A percentile compares a stretch with the other conserved stretches of the same genome.
phyloP scores from a whole-genome alignment of 164 flowering plant species.

The Aristolochia contorta region DNA sequence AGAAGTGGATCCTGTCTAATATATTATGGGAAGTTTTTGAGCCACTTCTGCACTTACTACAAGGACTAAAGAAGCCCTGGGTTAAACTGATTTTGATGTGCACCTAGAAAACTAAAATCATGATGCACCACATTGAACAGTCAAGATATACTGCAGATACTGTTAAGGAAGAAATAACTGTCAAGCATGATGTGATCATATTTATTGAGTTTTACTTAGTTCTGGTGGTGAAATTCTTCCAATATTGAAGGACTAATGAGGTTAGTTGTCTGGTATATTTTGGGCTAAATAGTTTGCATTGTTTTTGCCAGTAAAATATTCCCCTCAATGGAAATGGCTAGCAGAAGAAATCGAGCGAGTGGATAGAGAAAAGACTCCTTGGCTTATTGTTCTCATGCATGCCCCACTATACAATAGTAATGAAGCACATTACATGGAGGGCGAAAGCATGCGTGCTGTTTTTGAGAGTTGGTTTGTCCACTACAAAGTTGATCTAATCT shows the following conservation, averaged over 20 bases:
- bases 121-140: no score
- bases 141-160: no score
- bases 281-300: conserved; percentile 5
- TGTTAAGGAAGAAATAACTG: no score
- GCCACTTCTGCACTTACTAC: no score
- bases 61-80: no score
- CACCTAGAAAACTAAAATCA: no score
- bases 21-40: no score
- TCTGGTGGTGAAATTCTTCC: no score
- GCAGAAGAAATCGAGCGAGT: conserved; percentile 51
- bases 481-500: conserved; percentile 71
- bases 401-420: conserved; percentile 80
- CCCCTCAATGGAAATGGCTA: conserved; percentile 85
- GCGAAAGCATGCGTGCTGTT: conserved; percentile 79
- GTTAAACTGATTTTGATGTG: no score
- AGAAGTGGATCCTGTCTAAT: no score
- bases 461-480: conserved; percentile 68
- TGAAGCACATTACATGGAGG: conserved; percentile 87
- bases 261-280: background rate
- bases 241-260: background rate
- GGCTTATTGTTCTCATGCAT: conserved; percentile 97
- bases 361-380: conserved; percentile 86
- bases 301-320: conserved; percentile 62
- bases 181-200: no score
- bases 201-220: no score